Percentiles rank a stretch among this genome's conserved stretches.
Evolutionary conservation across 306 rosid genomes (phyloP).

Genomic region (Ochetophila trinervis): DNA sequence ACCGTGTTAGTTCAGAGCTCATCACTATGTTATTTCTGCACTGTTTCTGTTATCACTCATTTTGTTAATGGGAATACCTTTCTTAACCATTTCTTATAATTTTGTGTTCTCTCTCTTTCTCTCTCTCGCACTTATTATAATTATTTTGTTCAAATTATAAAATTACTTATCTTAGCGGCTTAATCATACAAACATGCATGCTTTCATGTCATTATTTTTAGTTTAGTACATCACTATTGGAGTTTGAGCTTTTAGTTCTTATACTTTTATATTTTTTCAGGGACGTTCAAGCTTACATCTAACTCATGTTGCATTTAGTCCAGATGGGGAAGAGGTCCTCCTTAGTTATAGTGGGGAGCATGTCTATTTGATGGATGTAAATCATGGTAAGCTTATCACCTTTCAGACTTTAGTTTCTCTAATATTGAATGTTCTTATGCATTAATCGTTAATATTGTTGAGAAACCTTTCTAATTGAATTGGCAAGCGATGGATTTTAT

Average conservation of each 20-base stretch:
- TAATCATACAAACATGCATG: neutral
- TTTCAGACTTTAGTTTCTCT: constrained; percentile 14
- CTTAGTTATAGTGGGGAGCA: constrained; percentile 99
- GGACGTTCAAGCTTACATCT: constrained; percentile 78
- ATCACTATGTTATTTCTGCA: constrained; percentile 12
- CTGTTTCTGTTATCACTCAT: neutral
- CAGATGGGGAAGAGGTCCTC: constrained; percentile 91
- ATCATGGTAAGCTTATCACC: constrained; percentile 52
- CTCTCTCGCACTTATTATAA: neutral
- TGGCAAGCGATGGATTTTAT: neutral
- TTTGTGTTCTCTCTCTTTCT: neutral
- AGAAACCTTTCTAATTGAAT: neutral
- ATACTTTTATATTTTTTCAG: constrained; percentile 33
- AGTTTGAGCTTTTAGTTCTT: neutral
- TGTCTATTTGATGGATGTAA: constrained; percentile 81
- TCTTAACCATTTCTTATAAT: neutral
- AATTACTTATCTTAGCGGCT: neutral
- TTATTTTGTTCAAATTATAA: too few species aligned
- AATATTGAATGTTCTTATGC: constrained; percentile 17
- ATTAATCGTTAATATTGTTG: neutral
- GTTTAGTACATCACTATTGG: constrained; percentile 1
- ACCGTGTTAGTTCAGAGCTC: constrained; percentile 58
- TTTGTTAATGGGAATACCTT: neutral
- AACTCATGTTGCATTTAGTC: constrained; percentile 94
- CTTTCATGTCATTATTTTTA: neutral